A percentile compares a stretch with the other conserved stretches of the same genome.
Conservation (phyloP, 75 land plant species). For the Azolla pinnata region DNA sequence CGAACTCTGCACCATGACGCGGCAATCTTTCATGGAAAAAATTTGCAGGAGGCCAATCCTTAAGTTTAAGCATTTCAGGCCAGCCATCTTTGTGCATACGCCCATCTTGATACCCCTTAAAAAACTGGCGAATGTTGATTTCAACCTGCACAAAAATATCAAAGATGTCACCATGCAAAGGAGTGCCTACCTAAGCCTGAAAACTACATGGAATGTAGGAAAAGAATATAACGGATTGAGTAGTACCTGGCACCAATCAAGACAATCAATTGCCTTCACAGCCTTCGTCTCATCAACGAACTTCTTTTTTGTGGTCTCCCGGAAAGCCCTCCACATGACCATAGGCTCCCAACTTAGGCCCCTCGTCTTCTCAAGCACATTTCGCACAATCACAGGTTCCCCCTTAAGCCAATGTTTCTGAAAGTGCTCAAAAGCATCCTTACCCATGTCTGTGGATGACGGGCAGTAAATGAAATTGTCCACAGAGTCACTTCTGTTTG, state of each 20-base stretch:
- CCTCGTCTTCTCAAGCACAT: slow-evolving; percentile 44
- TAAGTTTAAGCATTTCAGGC: slow-evolving; percentile 86
- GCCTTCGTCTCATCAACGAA: slow-evolving; percentile 37
- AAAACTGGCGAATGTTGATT: slow-evolving; percentile 64
- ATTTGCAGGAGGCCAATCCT: slow-evolving; percentile 86
- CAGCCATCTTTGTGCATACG: slow-evolving; percentile 42
- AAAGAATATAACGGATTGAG: too few relatives aligned
- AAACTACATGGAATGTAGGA: too few relatives aligned
- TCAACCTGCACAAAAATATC: slow-evolving; percentile 53
- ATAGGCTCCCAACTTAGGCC: slow-evolving; percentile 80
- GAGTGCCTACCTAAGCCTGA: not conserved
- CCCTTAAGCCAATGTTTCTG: slow-evolving; percentile 74
- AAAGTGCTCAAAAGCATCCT: slow-evolving; percentile 52
- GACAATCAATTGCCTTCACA: slow-evolving; percentile 74
- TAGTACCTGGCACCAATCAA: slow-evolving; percentile 82
- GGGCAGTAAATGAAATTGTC: slow-evolving; percentile 77
- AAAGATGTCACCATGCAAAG: not conserved
- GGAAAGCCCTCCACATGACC: slow-evolving; percentile 63
- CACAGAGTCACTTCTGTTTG: slow-evolving; percentile 37
- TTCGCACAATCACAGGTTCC: slow-evolving; percentile 68
- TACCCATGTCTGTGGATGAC: slow-evolving; percentile 33
- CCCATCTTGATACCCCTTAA: slow-evolving; percentile 66
- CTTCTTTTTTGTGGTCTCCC: slow-evolving; percentile 30
- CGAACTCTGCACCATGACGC: slow-evolving; percentile 75
- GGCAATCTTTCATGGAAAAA: slow-evolving; percentile 76